These are phyloP conservation scores for Spirogloea muscicola DNA, from an alignment of 139 green algal species.

Conservation along the genomic window DNA sequence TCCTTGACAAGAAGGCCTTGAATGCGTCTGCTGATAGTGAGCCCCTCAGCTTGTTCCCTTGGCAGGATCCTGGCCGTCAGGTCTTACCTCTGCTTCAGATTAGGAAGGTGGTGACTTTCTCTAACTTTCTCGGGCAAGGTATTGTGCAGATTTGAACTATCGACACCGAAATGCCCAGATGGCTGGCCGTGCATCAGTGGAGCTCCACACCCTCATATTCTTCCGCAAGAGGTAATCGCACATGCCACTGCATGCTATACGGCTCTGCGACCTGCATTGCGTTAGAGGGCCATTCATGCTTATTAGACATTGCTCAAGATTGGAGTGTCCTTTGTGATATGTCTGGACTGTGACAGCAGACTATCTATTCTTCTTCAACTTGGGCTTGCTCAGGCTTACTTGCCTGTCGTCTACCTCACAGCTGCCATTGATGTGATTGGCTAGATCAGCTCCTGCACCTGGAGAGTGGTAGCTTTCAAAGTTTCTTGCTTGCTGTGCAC, in stretches of 20 bases:
- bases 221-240: slow-evolving; percentile 64
- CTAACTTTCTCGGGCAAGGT: not conserved
- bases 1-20: slow-evolving; percentile 51
- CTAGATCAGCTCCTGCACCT: not conserved
- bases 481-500: slow-evolving; percentile 5
- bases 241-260: too few relatives aligned
- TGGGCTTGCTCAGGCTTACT: too few relatives aligned
- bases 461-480: not conserved
- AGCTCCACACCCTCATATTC: slow-evolving; percentile 97
- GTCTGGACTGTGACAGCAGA: too few relatives aligned
- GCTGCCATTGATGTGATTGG: too few relatives aligned
- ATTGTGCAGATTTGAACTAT: slow-evolving; percentile 62
- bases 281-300: not conserved
- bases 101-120: not conserved
- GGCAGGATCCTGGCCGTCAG: not conserved
- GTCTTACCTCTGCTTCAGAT: not conserved
- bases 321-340: not conserved
- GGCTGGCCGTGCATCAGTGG: slow-evolving; percentile 79
- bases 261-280: not conserved
- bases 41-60: slow-evolving; percentile 52
- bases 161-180: slow-evolving; percentile 86
- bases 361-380: too few relatives aligned
- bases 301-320: not conserved
- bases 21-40: slow-evolving; percentile 31
- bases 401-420: too few relatives aligned